Conservation (phyloP, 2,329 filamentous ascomycete species). For the Verticillium longisporum region DNA sequence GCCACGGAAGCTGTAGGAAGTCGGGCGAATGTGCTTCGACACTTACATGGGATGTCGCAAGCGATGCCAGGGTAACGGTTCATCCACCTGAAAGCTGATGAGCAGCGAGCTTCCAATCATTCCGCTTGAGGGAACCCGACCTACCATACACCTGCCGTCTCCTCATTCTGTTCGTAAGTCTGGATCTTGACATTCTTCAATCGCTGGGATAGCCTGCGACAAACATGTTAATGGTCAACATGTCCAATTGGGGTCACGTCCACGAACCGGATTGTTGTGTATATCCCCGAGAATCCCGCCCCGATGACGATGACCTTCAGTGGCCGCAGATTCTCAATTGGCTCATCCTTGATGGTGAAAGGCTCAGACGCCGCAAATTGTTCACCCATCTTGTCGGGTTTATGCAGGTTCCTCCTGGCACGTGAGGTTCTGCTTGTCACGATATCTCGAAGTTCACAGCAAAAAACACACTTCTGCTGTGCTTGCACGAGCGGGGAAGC, state of each 20-base stretch:
- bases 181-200: background rate
- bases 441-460: too few relatives aligned
- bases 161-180: background rate
- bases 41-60: background rate
- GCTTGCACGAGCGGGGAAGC: too few relatives aligned
- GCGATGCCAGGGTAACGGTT: background rate
- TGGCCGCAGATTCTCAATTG: background rate
- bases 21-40: background rate
- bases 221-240: too few relatives aligned
- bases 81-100: background rate
- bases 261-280: background rate
- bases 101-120: background rate
- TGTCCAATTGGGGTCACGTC: too few relatives aligned
- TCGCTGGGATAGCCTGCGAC: background rate
- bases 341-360: background rate
- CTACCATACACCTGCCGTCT: background rate
- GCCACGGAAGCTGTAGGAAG: too few relatives aligned
- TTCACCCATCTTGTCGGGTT: background rate
- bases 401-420: too few relatives aligned
- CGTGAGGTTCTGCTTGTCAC: too few relatives aligned
- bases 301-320: slow-evolving; percentile 9
- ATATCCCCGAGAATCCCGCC: slow-evolving; percentile 8
- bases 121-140: background rate
- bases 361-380: background rate
- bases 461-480: too few relatives aligned